phyloP scores from a whole-genome alignment of 1,139 yeast genomes.

The Tardiomyces depauwii region DNA sequence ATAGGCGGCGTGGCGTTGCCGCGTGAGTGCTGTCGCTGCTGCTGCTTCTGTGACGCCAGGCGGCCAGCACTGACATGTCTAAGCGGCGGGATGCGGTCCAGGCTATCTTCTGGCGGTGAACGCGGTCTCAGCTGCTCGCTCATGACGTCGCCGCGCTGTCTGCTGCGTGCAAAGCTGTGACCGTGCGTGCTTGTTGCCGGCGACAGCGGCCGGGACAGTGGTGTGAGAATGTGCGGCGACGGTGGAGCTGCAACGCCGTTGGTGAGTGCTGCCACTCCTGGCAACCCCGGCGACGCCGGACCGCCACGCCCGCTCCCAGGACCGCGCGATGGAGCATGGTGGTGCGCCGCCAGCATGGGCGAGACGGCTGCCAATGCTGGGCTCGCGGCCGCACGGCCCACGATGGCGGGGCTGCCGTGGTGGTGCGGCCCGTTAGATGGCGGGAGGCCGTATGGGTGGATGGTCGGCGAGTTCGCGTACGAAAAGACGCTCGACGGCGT shows the following conservation, averaged over 20 bases:
- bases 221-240: conserved; percentile 16
- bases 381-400: background rate
- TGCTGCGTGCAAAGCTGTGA: conserved; percentile 1
- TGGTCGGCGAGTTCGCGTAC: background rate
- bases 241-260: conserved; percentile 5
- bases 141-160: conserved; percentile 13
- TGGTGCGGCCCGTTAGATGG: background rate
- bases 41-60: background rate
- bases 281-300: background rate
- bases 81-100: conserved; percentile 23
- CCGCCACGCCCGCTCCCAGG: background rate
- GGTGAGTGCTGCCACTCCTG: conserved; percentile 1
- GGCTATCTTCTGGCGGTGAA: conserved; percentile 15
- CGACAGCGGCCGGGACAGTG: conserved; percentile 19
- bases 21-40: background rate
- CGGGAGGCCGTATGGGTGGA: background rate
- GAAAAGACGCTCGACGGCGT: background rate
- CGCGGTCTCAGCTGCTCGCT: conserved; percentile 26
- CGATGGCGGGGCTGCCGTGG: background rate
- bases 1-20: background rate
- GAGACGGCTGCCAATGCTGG: background rate
- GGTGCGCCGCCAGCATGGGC: background rate
- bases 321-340: background rate
- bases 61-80: conserved; percentile 8
- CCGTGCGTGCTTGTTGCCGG: conserved; percentile 6